These are phyloP conservation scores for Penicillium carneum DNA, from an alignment of 2,329 filamentous ascomycete species.

Conservation along the genomic window DNA sequence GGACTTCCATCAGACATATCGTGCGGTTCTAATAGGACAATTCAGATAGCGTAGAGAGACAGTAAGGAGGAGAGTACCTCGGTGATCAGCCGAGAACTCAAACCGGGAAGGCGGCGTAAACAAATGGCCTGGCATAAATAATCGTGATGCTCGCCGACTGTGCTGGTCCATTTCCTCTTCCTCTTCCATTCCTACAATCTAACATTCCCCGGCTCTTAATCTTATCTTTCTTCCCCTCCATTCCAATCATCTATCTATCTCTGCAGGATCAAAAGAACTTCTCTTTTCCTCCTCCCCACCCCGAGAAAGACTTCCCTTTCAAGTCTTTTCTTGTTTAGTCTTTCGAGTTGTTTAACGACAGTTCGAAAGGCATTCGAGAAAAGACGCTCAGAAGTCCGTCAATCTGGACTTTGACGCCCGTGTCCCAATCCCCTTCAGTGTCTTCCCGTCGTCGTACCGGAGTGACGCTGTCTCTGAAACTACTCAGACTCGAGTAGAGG, in stretches of 20 bases:
- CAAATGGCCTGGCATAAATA: slow-evolving; percentile 39
- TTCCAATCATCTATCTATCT: slow-evolving; percentile 32
- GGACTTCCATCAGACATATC: slow-evolving; percentile 5
- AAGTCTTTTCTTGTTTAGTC: slow-evolving; percentile 59
- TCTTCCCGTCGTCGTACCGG: slow-evolving; percentile 98
- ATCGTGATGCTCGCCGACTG: slow-evolving; percentile 28
- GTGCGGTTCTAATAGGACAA: neutral
- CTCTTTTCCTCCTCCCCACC: slow-evolving; percentile 25
- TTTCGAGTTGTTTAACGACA: slow-evolving; percentile 57
- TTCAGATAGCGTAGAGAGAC: slow-evolving; percentile 1
- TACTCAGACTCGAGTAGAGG: slow-evolving; percentile 83
- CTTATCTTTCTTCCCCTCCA: slow-evolving; percentile 28
- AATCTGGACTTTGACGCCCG: slow-evolving; percentile 99
- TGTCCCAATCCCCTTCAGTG: slow-evolving; percentile 98
- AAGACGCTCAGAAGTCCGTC: slow-evolving; percentile 76
- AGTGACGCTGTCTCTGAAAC: slow-evolving; percentile 71
- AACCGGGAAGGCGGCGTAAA: slow-evolving; percentile 37
- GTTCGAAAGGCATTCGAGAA: slow-evolving; percentile 69
- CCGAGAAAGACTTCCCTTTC: slow-evolving; percentile 49
- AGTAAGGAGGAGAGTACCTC: slow-evolving; percentile 18
- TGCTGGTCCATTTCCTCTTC: slow-evolving; percentile 23
- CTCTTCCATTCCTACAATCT: slow-evolving; percentile 34
- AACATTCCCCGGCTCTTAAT: slow-evolving; percentile 30
- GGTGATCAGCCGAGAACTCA: slow-evolving; percentile 28
- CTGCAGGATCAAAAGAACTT: slow-evolving; percentile 14